Percentiles rank a stretch among this genome's conserved stretches.
Conservation (phyloP, 2,329 filamentous ascomycete species). For the Colletotrichum liriopes region DNA sequence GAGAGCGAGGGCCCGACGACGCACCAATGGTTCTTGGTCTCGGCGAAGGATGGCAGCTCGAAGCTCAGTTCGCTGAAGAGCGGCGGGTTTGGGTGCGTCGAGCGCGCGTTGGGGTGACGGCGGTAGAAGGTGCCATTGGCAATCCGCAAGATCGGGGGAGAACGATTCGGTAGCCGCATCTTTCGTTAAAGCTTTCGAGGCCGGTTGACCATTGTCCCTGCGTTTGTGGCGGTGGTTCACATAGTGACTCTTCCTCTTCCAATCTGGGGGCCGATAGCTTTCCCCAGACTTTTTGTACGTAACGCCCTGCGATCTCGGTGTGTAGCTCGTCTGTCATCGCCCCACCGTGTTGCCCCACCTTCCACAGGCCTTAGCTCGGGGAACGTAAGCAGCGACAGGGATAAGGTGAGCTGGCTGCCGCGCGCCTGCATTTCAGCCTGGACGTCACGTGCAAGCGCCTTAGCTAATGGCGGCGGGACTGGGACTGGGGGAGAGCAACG, state of each 20-base stretch:
- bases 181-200: not conserved
- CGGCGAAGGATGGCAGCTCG: constrained; percentile 72
- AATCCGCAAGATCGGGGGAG: constrained; percentile 78
- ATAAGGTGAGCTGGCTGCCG: constrained; percentile 22
- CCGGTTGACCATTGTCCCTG: not conserved
- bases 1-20: constrained; percentile 85
- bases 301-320: constrained; percentile 39
- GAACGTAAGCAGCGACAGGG: constrained; percentile 25
- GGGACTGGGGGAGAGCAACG: constrained; percentile 1
- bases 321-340: constrained; percentile 34
- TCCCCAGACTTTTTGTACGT: constrained; percentile 40
- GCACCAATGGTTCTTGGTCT: constrained; percentile 79
- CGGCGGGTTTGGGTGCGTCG: constrained; percentile 74
- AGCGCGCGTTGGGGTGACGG: constrained; percentile 72
- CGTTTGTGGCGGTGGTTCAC: not conserved
- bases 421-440: constrained; percentile 40
- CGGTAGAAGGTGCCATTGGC: constrained; percentile 87
- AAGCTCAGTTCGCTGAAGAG: constrained; percentile 83
- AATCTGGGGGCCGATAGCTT: constrained; percentile 22
- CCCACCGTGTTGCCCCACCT: constrained; percentile 4
- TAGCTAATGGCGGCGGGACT: constrained; percentile 26
- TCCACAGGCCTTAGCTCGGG: constrained; percentile 9
- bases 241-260: not conserved
- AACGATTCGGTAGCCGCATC: constrained; percentile 34
- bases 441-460: constrained; percentile 29